Conservation (phyloP, 345 rosid species). For the Syzygium jambos region DNA sequence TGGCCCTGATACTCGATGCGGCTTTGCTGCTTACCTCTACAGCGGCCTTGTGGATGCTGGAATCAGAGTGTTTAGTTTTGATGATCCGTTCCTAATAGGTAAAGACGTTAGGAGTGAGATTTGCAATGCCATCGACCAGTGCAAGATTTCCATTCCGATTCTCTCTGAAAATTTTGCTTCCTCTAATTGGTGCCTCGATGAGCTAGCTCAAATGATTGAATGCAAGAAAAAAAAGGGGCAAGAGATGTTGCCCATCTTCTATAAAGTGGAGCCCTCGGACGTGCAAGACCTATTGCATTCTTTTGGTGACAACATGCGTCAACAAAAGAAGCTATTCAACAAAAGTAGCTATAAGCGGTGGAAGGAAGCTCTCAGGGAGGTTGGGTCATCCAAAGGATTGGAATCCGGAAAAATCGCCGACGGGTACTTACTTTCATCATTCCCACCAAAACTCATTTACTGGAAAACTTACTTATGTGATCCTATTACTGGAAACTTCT, state of each 20-base stretch:
- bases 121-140: neutral
- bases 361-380: neutral
- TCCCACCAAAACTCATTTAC: neutral
- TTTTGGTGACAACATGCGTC: neutral
- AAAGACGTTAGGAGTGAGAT: neutral
- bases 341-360: neutral
- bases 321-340: neutral
- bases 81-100: neutral
- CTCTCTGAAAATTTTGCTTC: neutral
- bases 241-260: neutral
- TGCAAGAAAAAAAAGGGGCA: neutral
- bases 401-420: neutral
- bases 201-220: neutral
- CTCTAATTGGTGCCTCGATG: neutral
- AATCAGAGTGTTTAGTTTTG: neutral
- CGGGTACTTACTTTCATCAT: neutral
- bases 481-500: neutral
- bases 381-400: neutral
- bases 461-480: neutral
- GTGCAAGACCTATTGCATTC: neutral
- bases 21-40: neutral
- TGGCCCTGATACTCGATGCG: neutral
- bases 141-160: neutral
- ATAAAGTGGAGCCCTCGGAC: neutral
- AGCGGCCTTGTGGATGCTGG: accelerated